Evolutionary conservation across 345 rosid species (phyloP), one percentile per base, ranked within the genome.

Genomic region (Salix exigua): DNA sequence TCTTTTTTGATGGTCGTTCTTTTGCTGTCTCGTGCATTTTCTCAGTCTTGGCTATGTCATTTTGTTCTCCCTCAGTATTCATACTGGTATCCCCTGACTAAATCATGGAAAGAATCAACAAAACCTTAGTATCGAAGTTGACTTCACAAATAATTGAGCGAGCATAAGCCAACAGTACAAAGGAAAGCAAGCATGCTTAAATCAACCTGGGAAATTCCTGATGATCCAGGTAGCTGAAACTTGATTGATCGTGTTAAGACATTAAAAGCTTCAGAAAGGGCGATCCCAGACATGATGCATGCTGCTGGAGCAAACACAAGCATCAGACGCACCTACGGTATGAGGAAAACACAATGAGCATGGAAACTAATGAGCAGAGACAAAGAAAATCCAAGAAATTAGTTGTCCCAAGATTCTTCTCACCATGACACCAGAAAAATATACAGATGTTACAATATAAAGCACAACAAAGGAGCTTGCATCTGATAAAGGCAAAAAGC

Each of bases 391-490:
- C 17, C 46, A 44, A 50, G 50, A 77, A 58, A n/a, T 51, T 18
- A 64, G 33, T 23, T 23, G 65, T 40, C 37, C 68, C 14, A 31
- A 61, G 40, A 78, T 68, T 79, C 50, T 62, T 68, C 94, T 88
- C 80, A 96, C 99, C 99, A 96, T 96, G 79, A 96, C 99, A 86
- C 99, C 99, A 79, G 99, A 96, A 81, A 96, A 96, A 86, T 96
- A 96, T 18, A 92, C 98, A 66, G 99, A 90, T 78, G 94, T 91
- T 75, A 92, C 98, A 68, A 96, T 92, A 72, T 96, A 96, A 63
- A 96, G 98, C 84, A 96, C 71, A 61, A 83, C 88, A 61, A 96
- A 96, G 77, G 99, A 92, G 86, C 98, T 96, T 70, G 99, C 96
- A 89, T 96, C 99, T 72, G 99, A 89, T 71, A 96, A 86, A 79